Base-by-base conservation (phyloP, 2,329 filamentous ascomycete genomes). In the Paecilomyces dactylethromorphus region DNA sequence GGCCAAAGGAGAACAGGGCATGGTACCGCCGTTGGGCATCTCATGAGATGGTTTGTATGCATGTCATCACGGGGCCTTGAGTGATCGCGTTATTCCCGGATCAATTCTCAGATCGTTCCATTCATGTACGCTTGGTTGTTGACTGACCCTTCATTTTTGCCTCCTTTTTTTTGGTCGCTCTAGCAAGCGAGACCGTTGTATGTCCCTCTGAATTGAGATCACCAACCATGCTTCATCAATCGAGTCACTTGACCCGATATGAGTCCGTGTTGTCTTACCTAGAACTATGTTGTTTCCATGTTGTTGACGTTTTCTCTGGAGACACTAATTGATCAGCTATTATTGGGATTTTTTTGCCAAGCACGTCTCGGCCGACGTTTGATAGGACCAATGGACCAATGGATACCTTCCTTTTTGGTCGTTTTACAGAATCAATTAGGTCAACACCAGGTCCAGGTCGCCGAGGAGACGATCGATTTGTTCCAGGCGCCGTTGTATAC, bases 11-110 rank as follows among this genome's bases (percentile, higher is more conserved):
- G 91, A 97, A 76, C 91, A 88, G 78, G 93, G 93, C 4, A 90
- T 93, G 77, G 87, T 97, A 65, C 79, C 89, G 11, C 86, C 90
- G 62, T 84, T 97, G 69, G 87, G 87, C 50, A 83, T 97, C 68
- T 84, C 85, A 66, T 94, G 64, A 68, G 57, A 26, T 60, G 54
- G 15, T 26, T 49, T 31, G 39, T 56, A 32, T 50, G 56, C 11
- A 11, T 57, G 50, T 33, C 52, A 53, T 56, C 35, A 50, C 5
- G 32, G 32, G 32, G 7, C 12, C 32, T 13, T 33, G 12, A 13
- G 3, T 33, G 10, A 33, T n/a, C 15, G 8, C 18, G 39, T 18
- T 45, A 21, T 45, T 45, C 39, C 21, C n/a, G 39, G 50, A 24
- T 26, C 26, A 18, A 26, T 22, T 7, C 6, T 8, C 10, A 52